Evolutionary conservation across 2,329 filamentous ascomycete genomes (phyloP).

Genomic region (Hypoxylon sp.): DNA sequence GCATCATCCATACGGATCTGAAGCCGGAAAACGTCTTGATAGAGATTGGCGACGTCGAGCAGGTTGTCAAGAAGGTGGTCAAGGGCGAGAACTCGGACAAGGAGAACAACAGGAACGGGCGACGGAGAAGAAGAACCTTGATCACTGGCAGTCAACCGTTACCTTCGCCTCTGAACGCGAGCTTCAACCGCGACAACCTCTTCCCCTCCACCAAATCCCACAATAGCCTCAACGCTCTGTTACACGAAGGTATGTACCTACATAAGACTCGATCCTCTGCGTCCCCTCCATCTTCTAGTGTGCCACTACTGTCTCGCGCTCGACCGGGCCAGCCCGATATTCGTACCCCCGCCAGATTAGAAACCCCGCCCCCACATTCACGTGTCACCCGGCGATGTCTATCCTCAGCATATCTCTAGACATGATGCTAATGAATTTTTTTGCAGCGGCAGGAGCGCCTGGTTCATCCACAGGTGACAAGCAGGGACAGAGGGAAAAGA

Average conservation of each 20-base stretch:
- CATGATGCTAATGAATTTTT: constrained; percentile 44
- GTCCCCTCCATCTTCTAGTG: constrained; percentile 3
- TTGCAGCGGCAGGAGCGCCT: constrained; percentile 53
- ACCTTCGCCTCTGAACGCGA: constrained; percentile 92
- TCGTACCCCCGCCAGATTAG: not conserved
- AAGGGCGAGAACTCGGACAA: constrained; percentile 81
- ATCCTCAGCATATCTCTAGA: not conserved
- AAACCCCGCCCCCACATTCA: constrained; percentile 9
- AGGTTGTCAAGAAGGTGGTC: constrained; percentile 96
- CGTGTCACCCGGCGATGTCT: not conserved
- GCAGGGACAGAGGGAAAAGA: constrained; percentile 90
- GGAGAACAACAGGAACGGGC: constrained; percentile 91
- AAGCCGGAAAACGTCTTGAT: constrained; percentile 99
- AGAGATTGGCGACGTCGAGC: constrained; percentile 98
- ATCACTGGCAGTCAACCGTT: constrained; percentile 98
- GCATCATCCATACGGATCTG: constrained; percentile 97
- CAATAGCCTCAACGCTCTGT: constrained; percentile 84
- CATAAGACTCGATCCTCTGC: constrained; percentile 3
- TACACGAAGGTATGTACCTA: constrained; percentile 77
- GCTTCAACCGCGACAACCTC: constrained; percentile 84
- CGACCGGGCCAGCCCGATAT: not conserved
- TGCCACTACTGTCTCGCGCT: constrained; percentile 1
- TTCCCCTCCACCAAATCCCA: constrained; percentile 73
- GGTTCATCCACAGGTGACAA: constrained; percentile 70
- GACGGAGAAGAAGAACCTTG: constrained; percentile 88